phyloP scores from a whole-genome alignment of 441 rosid genomes.

The Lepidium campestre region DNA sequence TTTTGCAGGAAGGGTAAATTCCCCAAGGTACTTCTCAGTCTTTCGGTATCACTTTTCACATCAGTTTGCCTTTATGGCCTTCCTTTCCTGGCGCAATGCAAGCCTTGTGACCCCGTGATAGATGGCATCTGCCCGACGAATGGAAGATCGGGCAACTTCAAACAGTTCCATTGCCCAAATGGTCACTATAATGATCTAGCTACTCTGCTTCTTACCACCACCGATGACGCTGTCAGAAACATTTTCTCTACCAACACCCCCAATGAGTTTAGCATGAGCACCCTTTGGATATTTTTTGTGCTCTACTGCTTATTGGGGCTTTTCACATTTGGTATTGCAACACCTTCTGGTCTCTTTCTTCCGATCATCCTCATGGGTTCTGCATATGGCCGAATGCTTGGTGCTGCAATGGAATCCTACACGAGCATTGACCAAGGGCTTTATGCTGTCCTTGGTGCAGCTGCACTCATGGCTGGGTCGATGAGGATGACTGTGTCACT shows the following conservation, averaged over 20 bases:
- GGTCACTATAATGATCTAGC: conserved; percentile 87
- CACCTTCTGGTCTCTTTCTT: conserved; percentile 88
- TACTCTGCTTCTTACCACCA: conserved; percentile 81
- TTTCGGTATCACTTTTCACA: conserved; percentile 67
- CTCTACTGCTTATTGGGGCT: conserved; percentile 72
- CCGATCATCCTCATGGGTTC: conserved; percentile 90
- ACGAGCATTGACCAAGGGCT: conserved; percentile 76
- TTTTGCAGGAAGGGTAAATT: conserved; percentile 69
- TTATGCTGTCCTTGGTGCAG: conserved; percentile 91
- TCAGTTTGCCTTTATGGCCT: conserved; percentile 69
- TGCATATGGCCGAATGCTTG: conserved; percentile 81
- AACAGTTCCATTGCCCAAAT: conserved; percentile 77
- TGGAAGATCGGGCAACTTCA: conserved; percentile 70
- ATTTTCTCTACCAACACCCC: conserved; percentile 73
- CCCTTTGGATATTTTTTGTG: conserved; percentile 60
- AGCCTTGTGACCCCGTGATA: conserved; percentile 47
- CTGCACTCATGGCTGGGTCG: conserved; percentile 95
- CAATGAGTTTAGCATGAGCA: conserved; percentile 43
- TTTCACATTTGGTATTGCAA: conserved; percentile 82
- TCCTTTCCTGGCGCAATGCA: conserved; percentile 78
- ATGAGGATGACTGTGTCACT: conserved; percentile 98
- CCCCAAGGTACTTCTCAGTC: conserved; percentile 69
- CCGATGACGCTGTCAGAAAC: conserved; percentile 84
- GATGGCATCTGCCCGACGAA: conserved; percentile 60
- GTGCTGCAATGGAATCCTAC: conserved; percentile 58